A percentile compares a stretch with the other conserved stretches of the same genome.
Conservation (phyloP, 2,329 filamentous ascomycete species). For the Pleoardoris graminearum region DNA sequence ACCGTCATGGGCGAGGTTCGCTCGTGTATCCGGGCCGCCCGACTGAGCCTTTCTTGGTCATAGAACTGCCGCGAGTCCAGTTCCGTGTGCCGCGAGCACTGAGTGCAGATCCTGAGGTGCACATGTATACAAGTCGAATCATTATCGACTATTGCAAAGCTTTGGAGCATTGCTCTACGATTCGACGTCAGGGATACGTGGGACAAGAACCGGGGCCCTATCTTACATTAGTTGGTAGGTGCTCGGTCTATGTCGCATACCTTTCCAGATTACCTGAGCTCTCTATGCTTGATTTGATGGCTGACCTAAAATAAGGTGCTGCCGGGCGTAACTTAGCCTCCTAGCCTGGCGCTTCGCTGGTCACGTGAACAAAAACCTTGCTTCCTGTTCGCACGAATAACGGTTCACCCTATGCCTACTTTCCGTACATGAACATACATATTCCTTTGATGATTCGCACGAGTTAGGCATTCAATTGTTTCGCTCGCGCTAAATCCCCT, state of each 20-base stretch:
- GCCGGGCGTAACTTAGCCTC: slow-evolving; percentile 15
- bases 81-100: slow-evolving; percentile 2
- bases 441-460: slow-evolving; percentile 8
- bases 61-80: background rate
- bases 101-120: background rate
- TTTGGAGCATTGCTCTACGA: background rate
- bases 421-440: slow-evolving; percentile 12
- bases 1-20: background rate
- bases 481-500: slow-evolving; percentile 4
- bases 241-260: slow-evolving; percentile 4
- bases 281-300: slow-evolving; percentile 6
- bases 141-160: slow-evolving; percentile 2
- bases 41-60: background rate
- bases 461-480: slow-evolving; percentile 6
- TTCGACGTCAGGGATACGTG: background rate
- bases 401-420: slow-evolving; percentile 1
- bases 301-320: slow-evolving; percentile 14
- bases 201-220: background rate
- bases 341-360: slow-evolving; percentile 10
- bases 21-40: background rate
- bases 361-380: slow-evolving; percentile 11
- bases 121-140: background rate
- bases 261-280: slow-evolving; percentile 4
- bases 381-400: slow-evolving; percentile 13
- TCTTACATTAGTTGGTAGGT: slow-evolving; percentile 15